Evolutionary conservation across 1,284 basidiomycete species (phyloP).

Genomic region (Cutaneotrichosporon sp.): DNA sequence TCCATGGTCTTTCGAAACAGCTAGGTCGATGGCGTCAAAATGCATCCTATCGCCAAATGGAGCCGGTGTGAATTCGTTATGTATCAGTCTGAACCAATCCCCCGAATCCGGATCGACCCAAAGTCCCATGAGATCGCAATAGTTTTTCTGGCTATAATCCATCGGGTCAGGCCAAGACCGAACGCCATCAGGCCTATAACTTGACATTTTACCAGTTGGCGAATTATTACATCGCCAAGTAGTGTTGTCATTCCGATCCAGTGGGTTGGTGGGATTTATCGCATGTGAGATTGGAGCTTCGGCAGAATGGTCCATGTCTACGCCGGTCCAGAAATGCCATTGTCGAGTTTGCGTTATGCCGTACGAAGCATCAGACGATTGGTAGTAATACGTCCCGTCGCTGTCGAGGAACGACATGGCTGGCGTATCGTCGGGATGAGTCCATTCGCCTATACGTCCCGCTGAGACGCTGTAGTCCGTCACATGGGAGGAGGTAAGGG

Average conservation of each 20-base stretch:
- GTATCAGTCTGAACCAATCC: constrained; percentile 22
- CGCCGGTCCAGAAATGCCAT: constrained; percentile 20
- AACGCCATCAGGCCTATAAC: background rate
- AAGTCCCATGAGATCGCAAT: constrained; percentile 20
- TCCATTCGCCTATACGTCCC: constrained; percentile 9
- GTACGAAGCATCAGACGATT: constrained; percentile 18
- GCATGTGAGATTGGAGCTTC: background rate
- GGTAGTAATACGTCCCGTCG: constrained; percentile 20
- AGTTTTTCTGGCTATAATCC: constrained; percentile 20
- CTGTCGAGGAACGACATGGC: constrained; percentile 16
- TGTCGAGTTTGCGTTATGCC: background rate
- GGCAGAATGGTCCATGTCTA: constrained; percentile 11
- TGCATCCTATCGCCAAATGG: constrained; percentile 21
- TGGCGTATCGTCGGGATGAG: constrained; percentile 18
- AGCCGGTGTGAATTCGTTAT: constrained; percentile 23
- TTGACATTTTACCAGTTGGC: constrained; percentile 14
- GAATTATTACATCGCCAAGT: constrained; percentile 22
- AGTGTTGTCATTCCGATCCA: constrained; percentile 21
- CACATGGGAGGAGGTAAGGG: too few relatives aligned
- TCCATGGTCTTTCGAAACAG: constrained; percentile 18
- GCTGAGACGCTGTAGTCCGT: constrained; percentile 8
- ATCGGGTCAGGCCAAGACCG: background rate
- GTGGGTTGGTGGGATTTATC: constrained; percentile 15
- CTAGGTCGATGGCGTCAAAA: constrained; percentile 24
- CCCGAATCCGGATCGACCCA: constrained; percentile 26